Percentiles rank a stretch among this genome's conserved stretches.
Conservation (phyloP, 1,284 basidiomycete genomes). For the Cutaneotrichosporon dermatis region DNA sequence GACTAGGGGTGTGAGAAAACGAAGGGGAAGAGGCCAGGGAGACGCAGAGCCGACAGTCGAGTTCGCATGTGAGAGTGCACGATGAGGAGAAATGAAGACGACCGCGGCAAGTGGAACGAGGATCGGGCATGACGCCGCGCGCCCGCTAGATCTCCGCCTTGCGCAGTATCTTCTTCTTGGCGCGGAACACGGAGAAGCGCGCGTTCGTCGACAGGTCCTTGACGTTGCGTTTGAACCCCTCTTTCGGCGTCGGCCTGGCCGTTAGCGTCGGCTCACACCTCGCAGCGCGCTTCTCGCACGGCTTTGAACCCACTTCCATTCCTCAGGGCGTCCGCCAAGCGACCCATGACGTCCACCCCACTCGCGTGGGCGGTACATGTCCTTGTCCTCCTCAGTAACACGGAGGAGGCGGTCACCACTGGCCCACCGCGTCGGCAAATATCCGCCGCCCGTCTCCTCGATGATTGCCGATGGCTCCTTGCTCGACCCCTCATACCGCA, state of each 20-base stretch:
- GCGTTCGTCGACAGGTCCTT: constrained; percentile 44
- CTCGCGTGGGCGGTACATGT: constrained; percentile 46
- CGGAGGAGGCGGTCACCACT: constrained; percentile 41
- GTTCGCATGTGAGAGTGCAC: too few species aligned
- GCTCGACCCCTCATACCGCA: constrained; percentile 7
- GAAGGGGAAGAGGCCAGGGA: too few species aligned
- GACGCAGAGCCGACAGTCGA: too few species aligned
- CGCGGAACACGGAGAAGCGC: constrained; percentile 44
- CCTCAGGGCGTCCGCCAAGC: constrained; percentile 35
- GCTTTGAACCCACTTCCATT: constrained; percentile 41
- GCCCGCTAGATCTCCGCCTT: constrained; percentile 32
- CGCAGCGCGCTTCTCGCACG: neutral
- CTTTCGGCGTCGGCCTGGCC: constrained; percentile 37
- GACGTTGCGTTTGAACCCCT: constrained; percentile 45
- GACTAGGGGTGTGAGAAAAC: too few species aligned
- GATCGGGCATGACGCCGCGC: neutral
- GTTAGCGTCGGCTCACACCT: neutral
- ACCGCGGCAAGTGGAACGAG: too few species aligned
- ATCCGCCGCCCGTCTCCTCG: constrained; percentile 41
- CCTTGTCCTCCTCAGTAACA: constrained; percentile 41
- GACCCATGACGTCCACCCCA: constrained; percentile 44
- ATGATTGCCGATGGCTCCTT: constrained; percentile 30
- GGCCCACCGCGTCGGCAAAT: constrained; percentile 47
- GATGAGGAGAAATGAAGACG: too few species aligned
- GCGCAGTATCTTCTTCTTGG: constrained; percentile 48